Percentiles rank a stretch among this genome's conserved stretches.
These are phyloP conservation scores for Daldinia loculata DNA, from an alignment of 495 filamentous ascomycete genomes.

Conservation along the genomic window DNA sequence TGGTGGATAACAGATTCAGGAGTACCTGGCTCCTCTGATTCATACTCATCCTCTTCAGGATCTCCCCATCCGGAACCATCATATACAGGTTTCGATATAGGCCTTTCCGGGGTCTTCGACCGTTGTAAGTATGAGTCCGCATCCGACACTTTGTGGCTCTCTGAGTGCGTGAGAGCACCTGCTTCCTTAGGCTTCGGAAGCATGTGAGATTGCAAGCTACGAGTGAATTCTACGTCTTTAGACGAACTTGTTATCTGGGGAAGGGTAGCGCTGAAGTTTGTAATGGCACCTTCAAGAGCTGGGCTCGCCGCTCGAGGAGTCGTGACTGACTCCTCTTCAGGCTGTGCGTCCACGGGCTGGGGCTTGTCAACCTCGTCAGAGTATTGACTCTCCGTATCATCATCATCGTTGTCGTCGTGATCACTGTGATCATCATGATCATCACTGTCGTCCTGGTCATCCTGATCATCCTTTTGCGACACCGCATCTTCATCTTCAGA, in stretches of 20 bases:
- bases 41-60: constrained; percentile 58
- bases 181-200: constrained; percentile 52
- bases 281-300: constrained; percentile 40
- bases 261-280: constrained; percentile 44
- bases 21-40: constrained; percentile 74
- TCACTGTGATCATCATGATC: neutral
- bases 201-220: constrained; percentile 55
- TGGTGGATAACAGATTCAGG: constrained; percentile 95
- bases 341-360: constrained; percentile 5
- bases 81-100: constrained; percentile 62
- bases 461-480: constrained; percentile 49
- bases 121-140: constrained; percentile 63
- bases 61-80: constrained; percentile 65
- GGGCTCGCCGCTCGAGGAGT: constrained; percentile 58
- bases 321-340: constrained; percentile 40
- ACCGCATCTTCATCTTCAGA: constrained; percentile 52
- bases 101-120: constrained; percentile 70
- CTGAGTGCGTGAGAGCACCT: constrained; percentile 39
- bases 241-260: constrained; percentile 36
- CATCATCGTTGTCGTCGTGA: constrained; percentile 1
- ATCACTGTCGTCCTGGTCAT: neutral
- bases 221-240: constrained; percentile 50
- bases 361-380: constrained; percentile 40
- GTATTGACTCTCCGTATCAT: constrained; percentile 42
- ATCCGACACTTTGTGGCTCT: constrained; percentile 58